Conservation (phyloP, 768 basidiomycete species). For the Pulveroboletus sp. region DNA sequence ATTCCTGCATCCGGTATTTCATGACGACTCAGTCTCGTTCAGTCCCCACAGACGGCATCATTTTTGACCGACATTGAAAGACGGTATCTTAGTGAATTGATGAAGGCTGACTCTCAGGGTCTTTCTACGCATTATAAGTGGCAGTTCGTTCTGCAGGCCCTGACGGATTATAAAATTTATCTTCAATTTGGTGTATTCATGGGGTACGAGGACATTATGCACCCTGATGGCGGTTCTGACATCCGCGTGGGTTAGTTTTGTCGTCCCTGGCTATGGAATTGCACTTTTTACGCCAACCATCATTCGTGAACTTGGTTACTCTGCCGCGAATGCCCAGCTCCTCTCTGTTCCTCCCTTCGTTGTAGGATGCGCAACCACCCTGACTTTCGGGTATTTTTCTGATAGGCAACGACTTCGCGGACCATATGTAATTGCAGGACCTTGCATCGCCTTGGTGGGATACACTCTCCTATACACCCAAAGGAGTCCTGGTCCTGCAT, state of each 20-base stretch:
- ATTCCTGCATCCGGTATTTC: background rate
- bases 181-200: conserved; percentile 32
- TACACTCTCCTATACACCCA: conserved; percentile 42
- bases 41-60: conserved; percentile 12
- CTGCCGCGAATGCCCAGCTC: conserved; percentile 43
- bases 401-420: conserved; percentile 41
- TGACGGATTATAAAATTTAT: conserved; percentile 40
- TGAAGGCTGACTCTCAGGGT: conserved; percentile 39
- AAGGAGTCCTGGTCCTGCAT: conserved; percentile 19
- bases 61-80: conserved; percentile 31
- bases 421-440: conserved; percentile 42
- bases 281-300: background rate
- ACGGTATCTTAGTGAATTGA: conserved; percentile 31
- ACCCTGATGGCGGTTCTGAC: background rate
- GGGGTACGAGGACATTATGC: conserved; percentile 25
- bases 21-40: background rate
- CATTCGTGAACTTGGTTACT: conserved; percentile 44
- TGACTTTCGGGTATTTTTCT: conserved; percentile 36
- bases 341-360: conserved; percentile 46
- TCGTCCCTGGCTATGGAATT: background rate
- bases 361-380: conserved; percentile 37
- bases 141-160: conserved; percentile 44
- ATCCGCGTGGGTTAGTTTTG: background rate
- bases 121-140: conserved; percentile 39
- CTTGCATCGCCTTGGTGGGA: conserved; percentile 40